phyloP scores from a whole-genome alignment of 1,284 basidiomycete genomes.

The Rhizoctonia solani region DNA sequence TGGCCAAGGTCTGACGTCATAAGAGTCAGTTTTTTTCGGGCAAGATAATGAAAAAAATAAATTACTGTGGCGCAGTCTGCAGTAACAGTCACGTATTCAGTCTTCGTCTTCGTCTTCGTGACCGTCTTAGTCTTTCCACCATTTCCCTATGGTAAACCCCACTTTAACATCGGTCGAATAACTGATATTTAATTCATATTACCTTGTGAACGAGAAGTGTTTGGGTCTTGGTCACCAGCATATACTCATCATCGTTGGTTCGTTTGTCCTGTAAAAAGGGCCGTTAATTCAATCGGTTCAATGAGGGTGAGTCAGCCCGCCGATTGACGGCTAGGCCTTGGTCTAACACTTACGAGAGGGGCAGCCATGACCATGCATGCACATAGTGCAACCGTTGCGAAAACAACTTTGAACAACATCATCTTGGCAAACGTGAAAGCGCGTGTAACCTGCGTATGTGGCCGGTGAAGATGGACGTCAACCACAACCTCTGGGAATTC shows the following conservation, averaged over 20 bases:
- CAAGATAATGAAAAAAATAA: neutral
- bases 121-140: slow-evolving; percentile 12
- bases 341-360: slow-evolving; percentile 13
- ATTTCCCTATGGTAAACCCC: neutral
- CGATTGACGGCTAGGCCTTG: too few relatives aligned
- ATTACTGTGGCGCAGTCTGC: slow-evolving; percentile 1
- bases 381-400: slow-evolving; percentile 10
- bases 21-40: too few relatives aligned
- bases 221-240: slow-evolving; percentile 12
- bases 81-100: slow-evolving; percentile 18
- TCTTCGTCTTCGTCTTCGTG: slow-evolving; percentile 24
- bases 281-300: neutral
- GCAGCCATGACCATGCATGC: slow-evolving; percentile 3
- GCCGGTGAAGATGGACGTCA: slow-evolving; percentile 10
- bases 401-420: slow-evolving; percentile 22
- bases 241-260: slow-evolving; percentile 17
- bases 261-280: neutral
- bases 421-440: slow-evolving; percentile 6
- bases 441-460: neutral
- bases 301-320: too few relatives aligned
- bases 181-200: neutral
- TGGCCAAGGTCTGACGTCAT: too few relatives aligned
- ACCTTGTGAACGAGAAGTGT: slow-evolving; percentile 19
- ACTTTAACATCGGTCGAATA: neutral
- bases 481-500: neutral